Conservation (phyloP, 108 stramenopile species). For the Epithemia pelagica region DNA sequence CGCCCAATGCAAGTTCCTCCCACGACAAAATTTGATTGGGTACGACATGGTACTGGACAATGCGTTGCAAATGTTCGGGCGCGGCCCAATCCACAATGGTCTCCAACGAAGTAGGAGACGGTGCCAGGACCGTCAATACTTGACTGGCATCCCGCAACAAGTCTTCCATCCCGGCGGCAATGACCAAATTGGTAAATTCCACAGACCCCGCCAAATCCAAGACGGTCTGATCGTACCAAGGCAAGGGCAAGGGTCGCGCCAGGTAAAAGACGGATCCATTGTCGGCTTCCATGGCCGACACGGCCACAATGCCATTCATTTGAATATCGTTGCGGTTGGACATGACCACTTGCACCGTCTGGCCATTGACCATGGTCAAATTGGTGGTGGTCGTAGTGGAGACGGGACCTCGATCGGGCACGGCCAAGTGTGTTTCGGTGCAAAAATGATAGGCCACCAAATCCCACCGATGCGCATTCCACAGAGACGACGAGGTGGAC, state of each 20-base stretch:
- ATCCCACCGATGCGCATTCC: not conserved
- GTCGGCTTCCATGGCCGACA: not conserved
- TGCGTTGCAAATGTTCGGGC: not conserved
- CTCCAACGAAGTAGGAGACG: not conserved
- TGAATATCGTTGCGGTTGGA: not conserved
- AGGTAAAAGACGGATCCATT: not conserved
- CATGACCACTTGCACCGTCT: not conserved
- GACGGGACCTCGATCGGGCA: not conserved
- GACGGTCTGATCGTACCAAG: not conserved
- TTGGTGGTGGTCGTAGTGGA: not conserved
- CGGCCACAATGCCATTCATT: not conserved
- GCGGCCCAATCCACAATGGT: not conserved
- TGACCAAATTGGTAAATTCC: not conserved
- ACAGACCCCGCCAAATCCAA: not conserved
- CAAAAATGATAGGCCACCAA: not conserved
- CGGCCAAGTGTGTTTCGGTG: not conserved
- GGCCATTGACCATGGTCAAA: not conserved
- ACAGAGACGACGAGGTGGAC: not conserved
- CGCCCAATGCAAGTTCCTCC: not conserved
- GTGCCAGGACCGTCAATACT: not conserved
- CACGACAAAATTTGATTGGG: not conserved
- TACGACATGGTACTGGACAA: not conserved
- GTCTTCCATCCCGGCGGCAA: not conserved
- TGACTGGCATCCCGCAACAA: not conserved
- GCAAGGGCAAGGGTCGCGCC: not conserved